phyloP scores from a whole-genome alignment of 108 stramenopile genomes.

The Fistulifera pelliculosa region DNA sequence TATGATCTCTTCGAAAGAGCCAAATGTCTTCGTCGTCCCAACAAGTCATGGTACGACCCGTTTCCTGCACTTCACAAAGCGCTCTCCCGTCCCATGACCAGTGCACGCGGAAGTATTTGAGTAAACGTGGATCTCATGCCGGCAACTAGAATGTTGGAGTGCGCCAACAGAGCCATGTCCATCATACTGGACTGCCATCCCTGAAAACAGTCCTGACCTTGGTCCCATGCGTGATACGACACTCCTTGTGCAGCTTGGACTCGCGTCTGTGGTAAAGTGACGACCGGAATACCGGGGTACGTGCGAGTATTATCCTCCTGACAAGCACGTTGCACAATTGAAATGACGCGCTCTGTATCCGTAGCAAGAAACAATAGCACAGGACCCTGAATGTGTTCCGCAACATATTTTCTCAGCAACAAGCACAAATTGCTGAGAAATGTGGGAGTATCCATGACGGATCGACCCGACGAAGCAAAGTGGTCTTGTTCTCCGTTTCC shows the following conservation, averaged over 20 bases:
- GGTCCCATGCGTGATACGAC: slow-evolving; percentile 11
- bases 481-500: slow-evolving; percentile 47
- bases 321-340: slow-evolving; percentile 5
- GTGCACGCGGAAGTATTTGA: slow-evolving; percentile 35
- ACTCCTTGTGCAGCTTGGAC: slow-evolving; percentile 17
- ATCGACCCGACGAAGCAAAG: slow-evolving; percentile 23
- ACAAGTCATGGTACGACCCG: slow-evolving; percentile 7
- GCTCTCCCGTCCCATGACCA: slow-evolving; percentile 7
- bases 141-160: slow-evolving; percentile 38
- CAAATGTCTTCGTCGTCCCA: not conserved
- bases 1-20: slow-evolving; percentile 1
- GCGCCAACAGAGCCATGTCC: slow-evolving; percentile 37
- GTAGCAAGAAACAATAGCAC: slow-evolving; percentile 40
- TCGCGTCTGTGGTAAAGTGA: slow-evolving; percentile 15
- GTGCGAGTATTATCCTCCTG: not conserved
- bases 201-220: slow-evolving; percentile 7
- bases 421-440: slow-evolving; percentile 15
- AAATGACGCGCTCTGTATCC: slow-evolving; percentile 30
- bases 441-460: slow-evolving; percentile 6
- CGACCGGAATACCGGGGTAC: slow-evolving; percentile 4
- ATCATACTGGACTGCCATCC: slow-evolving; percentile 18
- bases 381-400: slow-evolving; percentile 4
- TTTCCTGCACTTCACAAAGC: slow-evolving; percentile 9
- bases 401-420: not conserved
- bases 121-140: slow-evolving; percentile 38